Base-by-base conservation (phyloP, 257 asterid species). In the Oldenlandia corymbosa region DNA sequence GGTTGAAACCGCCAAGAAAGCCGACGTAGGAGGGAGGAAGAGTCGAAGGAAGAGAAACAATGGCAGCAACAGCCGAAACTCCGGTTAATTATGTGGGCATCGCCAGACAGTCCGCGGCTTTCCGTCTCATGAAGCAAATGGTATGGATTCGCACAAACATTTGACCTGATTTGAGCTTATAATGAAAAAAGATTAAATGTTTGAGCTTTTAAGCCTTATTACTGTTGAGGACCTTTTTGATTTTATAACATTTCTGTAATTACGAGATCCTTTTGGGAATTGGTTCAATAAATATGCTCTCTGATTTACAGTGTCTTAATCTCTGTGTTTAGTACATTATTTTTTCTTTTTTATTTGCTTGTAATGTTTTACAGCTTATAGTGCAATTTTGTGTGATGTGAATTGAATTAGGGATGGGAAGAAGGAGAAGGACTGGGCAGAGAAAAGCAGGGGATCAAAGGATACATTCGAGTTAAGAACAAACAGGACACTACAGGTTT, bases 91-190 rank as follows among this genome's bases (percentile, higher is more conserved):
- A 89, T 74, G 99, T 87, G 63, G 96, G 97, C 30, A 71, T 92
- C 16, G 97, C 87, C 60, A 78, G 96, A 45, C 73, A 81, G 56
- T 92, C 99, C 68, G 97, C 97, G 62, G 99, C 99, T 39, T 92
- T 89, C 81, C 97, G 96, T 69, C 97, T 92, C 83, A 92, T 92
- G 99, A 92, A 92, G 68, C 97, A 89, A 76, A 92, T 92, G 99
- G 99, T 89, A 83, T 26, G 4, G 17, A 20, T 6, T 58, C 58
- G n/a, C 34, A 21, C 34, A 1, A 21, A 16, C 13, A 18, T 6
- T 43, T 46, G 5, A 45, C 4, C 30, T 28, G 46, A 30, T 56
- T 37, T 20, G 17, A 39, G 46, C 21, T 39, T 16, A 34, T 58
- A 9, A 50, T 1, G 26, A 16, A 24, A 28, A 30, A 58, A 48